Base-by-base conservation (phyloP, 2,329 filamentous ascomycete genomes). In the Trichoderma harzianum region DNA sequence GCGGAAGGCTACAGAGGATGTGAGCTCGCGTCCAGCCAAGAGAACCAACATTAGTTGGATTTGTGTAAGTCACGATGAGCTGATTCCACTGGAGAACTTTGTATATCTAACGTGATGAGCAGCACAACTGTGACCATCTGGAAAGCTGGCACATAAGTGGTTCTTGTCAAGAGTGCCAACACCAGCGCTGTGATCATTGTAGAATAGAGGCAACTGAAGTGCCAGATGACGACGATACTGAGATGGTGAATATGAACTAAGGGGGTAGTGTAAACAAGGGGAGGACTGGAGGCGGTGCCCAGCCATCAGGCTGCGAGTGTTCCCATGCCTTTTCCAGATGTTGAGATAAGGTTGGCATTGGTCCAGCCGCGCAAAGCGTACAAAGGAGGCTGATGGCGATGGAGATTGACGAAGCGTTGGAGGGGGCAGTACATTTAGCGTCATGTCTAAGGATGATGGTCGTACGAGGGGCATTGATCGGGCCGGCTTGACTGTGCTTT, bases 41-140 rank as follows among this genome's bases (percentile, higher is more conserved):
- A 61, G 26, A 28, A 72, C 36, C 28, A 51, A 36, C 21, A 18
- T 24, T 16, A 51, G 10, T 47, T 47, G 43, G 43, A 76, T 2
- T 55, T 81, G 80, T 39, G 79, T 81, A 75, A 79, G 79, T 77
- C 53, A 32, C 3, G n/a, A 24, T 16, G 24, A n/a, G 18, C 34
- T 2, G 1, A 6, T 21, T 12, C 55, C 28, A 69, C 10, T 3
- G 21, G 21, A 28, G 2, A n/a, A 26, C 1, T 16, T 28, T 21
- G 16, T 39, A 28, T 7, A 4, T 26, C 55, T 69, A 61, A 69
- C 55, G 16, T 10, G 10, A 53, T 12, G 34, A 51, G 7, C 21
- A 79, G 78, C 77, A 74, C 61, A 26, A 58, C 7, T 79, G 78
- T 24, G 30, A 1, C 1, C n/a, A 62, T 10, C 2, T 43, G 2